These are phyloP conservation scores for Camellia granthamiana DNA, from an alignment of 148 eudicot genomes.

Conservation along the genomic window DNA sequence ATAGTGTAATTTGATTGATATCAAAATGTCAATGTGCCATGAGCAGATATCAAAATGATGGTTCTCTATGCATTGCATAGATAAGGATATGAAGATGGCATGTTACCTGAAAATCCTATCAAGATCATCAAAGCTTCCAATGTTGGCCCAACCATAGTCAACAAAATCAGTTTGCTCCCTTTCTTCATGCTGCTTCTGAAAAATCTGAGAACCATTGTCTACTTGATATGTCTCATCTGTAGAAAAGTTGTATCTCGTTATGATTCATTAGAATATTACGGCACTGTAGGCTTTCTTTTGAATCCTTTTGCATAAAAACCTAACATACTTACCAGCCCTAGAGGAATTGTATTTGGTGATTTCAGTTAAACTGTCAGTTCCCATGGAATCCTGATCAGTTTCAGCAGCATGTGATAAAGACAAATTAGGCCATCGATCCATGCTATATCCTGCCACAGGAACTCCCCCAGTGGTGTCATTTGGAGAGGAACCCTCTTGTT, in stretches of 20 bases:
- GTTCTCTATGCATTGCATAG: background rate
- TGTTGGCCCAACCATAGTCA: constrained; percentile 72
- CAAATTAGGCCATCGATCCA: constrained; percentile 32
- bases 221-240: constrained; percentile 39
- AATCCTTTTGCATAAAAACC: background rate
- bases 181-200: constrained; percentile 43
- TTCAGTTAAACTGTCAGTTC: constrained; percentile 30
- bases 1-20: background rate
- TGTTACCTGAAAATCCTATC: constrained; percentile 81
- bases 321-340: constrained; percentile 11
- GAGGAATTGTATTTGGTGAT: constrained; percentile 12
- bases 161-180: constrained; percentile 62
- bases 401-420: constrained; percentile 38
- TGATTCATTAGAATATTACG: background rate
- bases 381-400: constrained; percentile 31
- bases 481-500: constrained; percentile 27
- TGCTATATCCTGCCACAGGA: constrained; percentile 22
- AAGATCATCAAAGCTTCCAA: constrained; percentile 88
- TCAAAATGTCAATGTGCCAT: background rate
- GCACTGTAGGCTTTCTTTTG: background rate
- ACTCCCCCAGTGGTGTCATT: constrained; percentile 24
- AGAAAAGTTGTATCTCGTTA: constrained; percentile 8
- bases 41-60: background rate
- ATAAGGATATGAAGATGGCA: constrained; percentile 9
- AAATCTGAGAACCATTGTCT: constrained; percentile 35